phyloP scores from a whole-genome alignment of 1,139 yeast genomes.

The Blastobotrys apis region DNA sequence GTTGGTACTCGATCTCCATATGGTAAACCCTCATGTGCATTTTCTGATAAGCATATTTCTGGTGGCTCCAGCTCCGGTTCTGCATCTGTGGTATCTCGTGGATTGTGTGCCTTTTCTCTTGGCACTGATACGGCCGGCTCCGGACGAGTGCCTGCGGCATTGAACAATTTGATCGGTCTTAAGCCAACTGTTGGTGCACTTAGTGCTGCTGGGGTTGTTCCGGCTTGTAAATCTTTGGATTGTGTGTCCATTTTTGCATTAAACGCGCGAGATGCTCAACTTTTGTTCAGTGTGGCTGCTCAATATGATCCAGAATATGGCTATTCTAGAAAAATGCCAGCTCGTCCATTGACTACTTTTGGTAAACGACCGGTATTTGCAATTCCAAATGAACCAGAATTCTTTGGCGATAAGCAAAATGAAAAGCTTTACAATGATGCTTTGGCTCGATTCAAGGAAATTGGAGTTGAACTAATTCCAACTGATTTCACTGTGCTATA shows the following conservation, averaged over 20 bases:
- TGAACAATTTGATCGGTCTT: conserved; percentile 84
- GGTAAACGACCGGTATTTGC: conserved; percentile 62
- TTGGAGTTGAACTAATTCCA: conserved; percentile 56
- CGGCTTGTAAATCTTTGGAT: conserved; percentile 95
- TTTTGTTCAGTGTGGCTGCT: conserved; percentile 64
- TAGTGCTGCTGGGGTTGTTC: conserved; percentile 84
- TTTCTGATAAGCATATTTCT: conserved; percentile 68
- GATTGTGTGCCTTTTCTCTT: conserved; percentile 78
- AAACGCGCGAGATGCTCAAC: conserved; percentile 77
- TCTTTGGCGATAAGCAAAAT: conserved; percentile 80
- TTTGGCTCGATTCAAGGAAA: conserved; percentile 48
- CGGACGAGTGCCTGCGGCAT: conserved; percentile 96
- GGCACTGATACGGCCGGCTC: conserved; percentile 99
- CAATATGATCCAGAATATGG: conserved; percentile 73
- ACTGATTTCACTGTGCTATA: conserved; percentile 70
- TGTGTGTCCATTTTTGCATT: conserved; percentile 83
- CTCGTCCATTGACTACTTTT: conserved; percentile 57
- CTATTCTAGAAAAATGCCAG: conserved; percentile 72
- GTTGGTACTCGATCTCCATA: conserved; percentile 95
- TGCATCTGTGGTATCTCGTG: conserved; percentile 82
- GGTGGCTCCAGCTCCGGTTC: conserved; percentile 99
- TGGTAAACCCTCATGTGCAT: conserved; percentile 79
- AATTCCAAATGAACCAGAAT: conserved; percentile 64
- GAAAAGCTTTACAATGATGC: conserved; percentile 63
- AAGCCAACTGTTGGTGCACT: conserved; percentile 89